Conservation (phyloP, 495 filamentous ascomycete genomes). For the Umbilicaria muhlenbergii region DNA sequence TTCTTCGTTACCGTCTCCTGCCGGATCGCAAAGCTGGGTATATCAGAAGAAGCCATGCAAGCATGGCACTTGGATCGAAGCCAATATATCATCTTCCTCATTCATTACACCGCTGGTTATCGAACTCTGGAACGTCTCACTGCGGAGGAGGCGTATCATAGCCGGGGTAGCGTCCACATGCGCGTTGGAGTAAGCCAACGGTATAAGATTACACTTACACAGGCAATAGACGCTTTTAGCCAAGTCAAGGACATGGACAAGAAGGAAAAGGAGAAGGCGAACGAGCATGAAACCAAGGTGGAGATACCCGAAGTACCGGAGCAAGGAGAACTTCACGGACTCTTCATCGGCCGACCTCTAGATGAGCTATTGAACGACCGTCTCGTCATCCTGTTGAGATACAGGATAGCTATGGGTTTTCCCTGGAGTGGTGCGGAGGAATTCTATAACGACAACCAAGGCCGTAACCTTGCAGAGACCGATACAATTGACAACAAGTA, state of each 20-base stretch:
- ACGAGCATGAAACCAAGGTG: constrained; percentile 2
- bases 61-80: constrained; percentile 56
- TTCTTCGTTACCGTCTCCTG: constrained; percentile 42
- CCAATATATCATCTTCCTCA: constrained; percentile 64
- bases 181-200: constrained; percentile 30
- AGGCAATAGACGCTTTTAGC: constrained; percentile 35
- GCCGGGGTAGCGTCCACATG: constrained; percentile 14
- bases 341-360: constrained; percentile 62
- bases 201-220: constrained; percentile 30
- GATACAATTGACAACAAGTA: constrained; percentile 22
- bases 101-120: constrained; percentile 51
- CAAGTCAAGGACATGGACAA: constrained; percentile 3
- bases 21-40: constrained; percentile 50
- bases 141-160: constrained; percentile 4
- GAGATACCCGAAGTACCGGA: not conserved
- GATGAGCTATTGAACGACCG: constrained; percentile 52
- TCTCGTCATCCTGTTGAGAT: constrained; percentile 46
- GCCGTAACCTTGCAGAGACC: constrained; percentile 16
- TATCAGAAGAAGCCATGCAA: constrained; percentile 61
- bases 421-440: constrained; percentile 60
- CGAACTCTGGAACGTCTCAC: constrained; percentile 32
- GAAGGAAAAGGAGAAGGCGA: constrained; percentile 13
- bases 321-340: constrained; percentile 19
- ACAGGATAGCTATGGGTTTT: constrained; percentile 34
- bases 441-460: constrained; percentile 32